phyloP scores from a whole-genome alignment of 495 filamentous ascomycete genomes.

The Penicillium maclennaniae region DNA sequence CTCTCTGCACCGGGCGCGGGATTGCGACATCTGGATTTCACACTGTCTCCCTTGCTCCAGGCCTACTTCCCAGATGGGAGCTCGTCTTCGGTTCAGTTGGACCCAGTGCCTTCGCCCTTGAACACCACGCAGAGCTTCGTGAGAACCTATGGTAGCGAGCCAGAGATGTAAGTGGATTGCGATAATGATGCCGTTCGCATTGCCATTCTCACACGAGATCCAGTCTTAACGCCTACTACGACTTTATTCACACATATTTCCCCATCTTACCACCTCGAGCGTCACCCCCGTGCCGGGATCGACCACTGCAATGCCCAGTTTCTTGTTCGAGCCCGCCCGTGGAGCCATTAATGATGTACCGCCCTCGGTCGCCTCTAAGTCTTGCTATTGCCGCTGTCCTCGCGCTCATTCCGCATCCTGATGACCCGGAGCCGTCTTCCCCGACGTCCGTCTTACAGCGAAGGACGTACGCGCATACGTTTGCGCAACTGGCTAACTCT shows the following conservation, averaged over 20 bases:
- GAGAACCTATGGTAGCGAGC: constrained; percentile 41
- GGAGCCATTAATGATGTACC: constrained; percentile 38
- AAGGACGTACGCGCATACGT: constrained; percentile 51
- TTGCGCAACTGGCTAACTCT: constrained; percentile 50
- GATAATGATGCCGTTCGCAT: background rate
- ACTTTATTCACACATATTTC: constrained; percentile 57
- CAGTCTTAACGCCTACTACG: constrained; percentile 59
- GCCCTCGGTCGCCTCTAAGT: constrained; percentile 51
- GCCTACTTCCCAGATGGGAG: constrained; percentile 28
- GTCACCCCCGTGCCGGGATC: constrained; percentile 38
- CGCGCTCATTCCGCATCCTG: constrained; percentile 52
- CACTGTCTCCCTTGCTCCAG: constrained; percentile 37
- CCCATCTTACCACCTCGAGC: constrained; percentile 54
- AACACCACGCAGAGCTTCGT: constrained; percentile 28
- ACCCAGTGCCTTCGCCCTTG: constrained; percentile 30
- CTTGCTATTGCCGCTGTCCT: constrained; percentile 54
- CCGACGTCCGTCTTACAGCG: constrained; percentile 44
- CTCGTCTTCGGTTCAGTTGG: constrained; percentile 29
- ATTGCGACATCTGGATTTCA: constrained; percentile 39
- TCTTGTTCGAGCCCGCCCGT: constrained; percentile 41
- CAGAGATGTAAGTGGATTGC: constrained; percentile 34
- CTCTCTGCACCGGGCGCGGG: constrained; percentile 43
- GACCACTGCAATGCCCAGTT: constrained; percentile 40
- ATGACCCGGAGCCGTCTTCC: constrained; percentile 45
- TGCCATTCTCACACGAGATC: constrained; percentile 20